These are phyloP conservation scores for Lathyrus aphaca DNA, from an alignment of 306 rosid genomes.

Conservation along the genomic window DNA sequence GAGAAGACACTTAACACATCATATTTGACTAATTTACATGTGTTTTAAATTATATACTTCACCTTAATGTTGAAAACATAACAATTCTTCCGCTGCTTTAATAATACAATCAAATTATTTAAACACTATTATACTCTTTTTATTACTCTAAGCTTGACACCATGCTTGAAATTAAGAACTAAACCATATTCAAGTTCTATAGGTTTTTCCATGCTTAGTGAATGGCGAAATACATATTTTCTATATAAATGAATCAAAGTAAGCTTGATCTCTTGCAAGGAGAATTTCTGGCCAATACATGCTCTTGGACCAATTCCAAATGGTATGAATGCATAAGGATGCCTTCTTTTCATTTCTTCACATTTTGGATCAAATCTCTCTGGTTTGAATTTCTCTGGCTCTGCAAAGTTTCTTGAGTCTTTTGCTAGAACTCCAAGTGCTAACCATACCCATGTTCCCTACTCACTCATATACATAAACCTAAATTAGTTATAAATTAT, in stretches of 20 bases:
- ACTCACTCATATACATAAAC: constrained; percentile 36
- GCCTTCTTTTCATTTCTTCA: constrained; percentile 79
- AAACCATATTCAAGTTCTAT: constrained; percentile 79
- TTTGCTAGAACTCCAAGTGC: constrained; percentile 92
- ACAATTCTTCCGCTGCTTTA: background rate
- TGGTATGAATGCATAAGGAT: constrained; percentile 87
- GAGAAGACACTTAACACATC: too few species aligned
- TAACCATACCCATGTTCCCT: constrained; percentile 99
- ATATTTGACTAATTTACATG: background rate
- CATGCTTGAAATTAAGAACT: constrained; percentile 85
- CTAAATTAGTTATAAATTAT: constrained; percentile 5
- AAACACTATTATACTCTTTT: constrained; percentile 41
- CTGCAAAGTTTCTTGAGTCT: constrained; percentile 80
- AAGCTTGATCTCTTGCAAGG: constrained; percentile 82
- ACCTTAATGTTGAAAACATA: background rate
- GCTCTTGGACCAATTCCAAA: constrained; percentile 92
- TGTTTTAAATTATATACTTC: constrained; percentile 10
- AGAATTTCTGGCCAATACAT: constrained; percentile 88
- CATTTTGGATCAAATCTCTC: constrained; percentile 84
- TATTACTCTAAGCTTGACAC: constrained; percentile 71
- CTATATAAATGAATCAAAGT: constrained; percentile 75
- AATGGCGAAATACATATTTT: constrained; percentile 70
- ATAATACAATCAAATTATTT: background rate
- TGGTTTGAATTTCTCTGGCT: constrained; percentile 90
- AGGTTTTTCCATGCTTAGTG: constrained; percentile 78